Base-by-base conservation (phyloP, 2,329 filamentous ascomycete species). In the Fusarium sp. region DNA sequence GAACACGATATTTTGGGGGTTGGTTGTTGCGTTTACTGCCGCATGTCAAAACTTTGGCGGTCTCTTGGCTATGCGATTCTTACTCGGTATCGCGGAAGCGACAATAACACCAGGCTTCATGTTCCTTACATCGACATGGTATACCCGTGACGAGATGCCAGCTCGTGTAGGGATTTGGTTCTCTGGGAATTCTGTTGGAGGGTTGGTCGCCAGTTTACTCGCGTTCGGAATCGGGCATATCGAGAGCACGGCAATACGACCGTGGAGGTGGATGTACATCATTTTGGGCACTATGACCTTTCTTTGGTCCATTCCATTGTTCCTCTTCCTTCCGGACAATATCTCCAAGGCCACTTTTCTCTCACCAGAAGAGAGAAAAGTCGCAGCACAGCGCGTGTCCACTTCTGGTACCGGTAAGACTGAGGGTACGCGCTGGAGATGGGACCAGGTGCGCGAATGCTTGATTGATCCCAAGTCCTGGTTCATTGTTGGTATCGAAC, bases 181-280 rank as follows among this genome's bases (percentile, higher is more conserved):
- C 63, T 79, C 83, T 1, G 84, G 84, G 6, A 86, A 86, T 67
- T 81, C 83, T 2, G 78, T 84, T 18, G 84, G 84, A 9, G 84
- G 84, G 9, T 75, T 86, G 63, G 61, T 83, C 3, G 83, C 84
- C 4, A 85, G 83, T 29, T 76, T 87, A 4, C 76, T 88, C 10
- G 85, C 86, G 4, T 90, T 86, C 62, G 87, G 83, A 4, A 78
- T 89, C 10, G 88, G 87, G 0, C 87, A 90, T 65, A 81, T 88
- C 44, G 70, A 81, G 18, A 78, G 83, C 49, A 40, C 45, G 4
- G 62, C 75, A 14, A 72, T 88, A 18, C 80, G 79, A 20, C 83
- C 85, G 6, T 89, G 87, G 86, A 81, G 83, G 53, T 87, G 84
- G 83, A 86, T 90, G 83, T 89, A 87, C 73, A 85, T 87, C 63